Conservation (phyloP, 441 rosid species). For the Capsella rubella region DNA sequence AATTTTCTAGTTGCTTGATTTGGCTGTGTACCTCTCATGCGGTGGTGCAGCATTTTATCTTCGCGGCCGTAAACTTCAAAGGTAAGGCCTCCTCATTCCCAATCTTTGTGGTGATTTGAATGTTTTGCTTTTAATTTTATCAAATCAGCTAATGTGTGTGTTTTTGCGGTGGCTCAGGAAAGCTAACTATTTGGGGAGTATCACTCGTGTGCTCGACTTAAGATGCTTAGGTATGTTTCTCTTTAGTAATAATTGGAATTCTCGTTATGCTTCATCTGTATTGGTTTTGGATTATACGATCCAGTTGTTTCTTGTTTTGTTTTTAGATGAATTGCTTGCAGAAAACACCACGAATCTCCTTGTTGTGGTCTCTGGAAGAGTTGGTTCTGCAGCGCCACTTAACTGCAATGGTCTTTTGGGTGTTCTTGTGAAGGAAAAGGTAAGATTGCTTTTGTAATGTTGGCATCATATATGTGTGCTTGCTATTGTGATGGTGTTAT, state of each 20-base stretch:
- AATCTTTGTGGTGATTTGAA: neutral
- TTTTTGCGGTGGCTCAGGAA: neutral
- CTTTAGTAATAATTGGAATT: neutral
- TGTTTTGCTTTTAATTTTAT: neutral
- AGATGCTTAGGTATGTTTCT: neutral
- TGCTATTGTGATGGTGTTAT: too few species aligned
- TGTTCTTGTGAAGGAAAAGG: neutral
- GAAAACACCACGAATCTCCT: constrained; percentile 19
- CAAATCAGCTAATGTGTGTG: neutral
- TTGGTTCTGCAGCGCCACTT: constrained; percentile 9
- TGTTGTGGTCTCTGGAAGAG: constrained; percentile 29
- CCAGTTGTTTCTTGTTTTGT: neutral
- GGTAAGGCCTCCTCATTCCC: neutral
- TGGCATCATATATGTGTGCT: neutral
- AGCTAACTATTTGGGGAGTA: neutral
- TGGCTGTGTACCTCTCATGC: too few species aligned
- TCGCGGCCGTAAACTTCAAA: too few species aligned
- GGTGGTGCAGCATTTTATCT: too few species aligned
- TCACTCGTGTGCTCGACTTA: neutral
- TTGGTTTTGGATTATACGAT: neutral
- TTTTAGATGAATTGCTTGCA: constrained; percentile 11
- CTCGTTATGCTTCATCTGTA: neutral
- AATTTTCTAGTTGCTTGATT: too few species aligned
- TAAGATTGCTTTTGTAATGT: neutral
- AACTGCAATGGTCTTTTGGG: neutral